phyloP scores from a whole-genome alignment of 306 rosid genomes.

The Malus domestica region DNA sequence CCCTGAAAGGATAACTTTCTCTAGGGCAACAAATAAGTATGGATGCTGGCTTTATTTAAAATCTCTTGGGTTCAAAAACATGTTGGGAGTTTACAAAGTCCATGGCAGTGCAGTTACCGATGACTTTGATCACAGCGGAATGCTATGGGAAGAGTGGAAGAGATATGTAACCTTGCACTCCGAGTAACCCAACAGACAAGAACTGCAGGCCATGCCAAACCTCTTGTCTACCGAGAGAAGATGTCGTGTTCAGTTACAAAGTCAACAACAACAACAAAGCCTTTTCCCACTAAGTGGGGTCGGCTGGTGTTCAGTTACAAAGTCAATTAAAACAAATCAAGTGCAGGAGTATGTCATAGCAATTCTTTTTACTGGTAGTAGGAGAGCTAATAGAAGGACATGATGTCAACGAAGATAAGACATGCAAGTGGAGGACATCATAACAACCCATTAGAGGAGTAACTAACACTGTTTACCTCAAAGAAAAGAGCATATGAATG shows the following conservation, averaged over 20 bases:
- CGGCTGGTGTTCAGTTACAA: not conserved
- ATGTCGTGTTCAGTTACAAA: slow-evolving; percentile 5
- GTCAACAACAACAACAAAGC: not conserved
- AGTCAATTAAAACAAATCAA: slow-evolving; percentile 5
- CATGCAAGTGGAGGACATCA: too few relatives aligned
- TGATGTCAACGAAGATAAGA: too few relatives aligned
- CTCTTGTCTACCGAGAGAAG: slow-evolving; percentile 50
- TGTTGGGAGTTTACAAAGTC: too few relatives aligned
- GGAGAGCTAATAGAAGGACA: not conserved
- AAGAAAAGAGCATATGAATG: not conserved
- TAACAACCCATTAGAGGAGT: too few relatives aligned
- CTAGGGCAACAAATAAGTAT: not conserved
- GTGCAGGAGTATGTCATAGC: not conserved
- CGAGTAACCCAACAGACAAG: slow-evolving; percentile 64
- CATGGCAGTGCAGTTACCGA: too few relatives aligned
- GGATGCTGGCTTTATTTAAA: not conserved
- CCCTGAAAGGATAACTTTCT: not conserved
- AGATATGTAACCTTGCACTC: slow-evolving; percentile 62
- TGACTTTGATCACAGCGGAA: not conserved
- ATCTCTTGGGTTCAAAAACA: too few relatives aligned
- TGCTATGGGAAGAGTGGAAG: slow-evolving; percentile 7
- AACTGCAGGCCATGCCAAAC: slow-evolving; percentile 83
- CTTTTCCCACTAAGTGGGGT: too few relatives aligned
- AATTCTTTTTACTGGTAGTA: not conserved
- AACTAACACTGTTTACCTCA: too few relatives aligned